phyloP scores from a whole-genome alignment of 306 rosid species.

The Quercus ilex region DNA sequence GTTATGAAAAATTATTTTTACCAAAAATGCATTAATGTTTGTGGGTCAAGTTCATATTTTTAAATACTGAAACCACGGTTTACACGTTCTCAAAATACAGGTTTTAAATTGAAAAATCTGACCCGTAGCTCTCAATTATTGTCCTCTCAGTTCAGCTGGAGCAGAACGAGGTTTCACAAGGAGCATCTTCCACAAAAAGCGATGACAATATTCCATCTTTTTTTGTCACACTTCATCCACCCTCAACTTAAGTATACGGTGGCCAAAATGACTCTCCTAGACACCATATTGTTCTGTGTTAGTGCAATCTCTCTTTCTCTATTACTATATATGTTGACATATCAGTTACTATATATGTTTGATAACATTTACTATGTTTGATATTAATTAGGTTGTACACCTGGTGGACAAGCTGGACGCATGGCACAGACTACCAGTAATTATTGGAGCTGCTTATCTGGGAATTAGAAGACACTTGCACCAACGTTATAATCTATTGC shows the following conservation, averaged over 20 bases:
- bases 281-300: constrained; percentile 52
- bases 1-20: too few species aligned
- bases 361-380: background rate
- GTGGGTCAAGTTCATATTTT: too few species aligned
- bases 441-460: constrained; percentile 53
- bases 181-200: too few species aligned
- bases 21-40: too few species aligned
- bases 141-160: too few species aligned
- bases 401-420: constrained; percentile 55
- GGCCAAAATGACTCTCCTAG: constrained; percentile 55
- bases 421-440: constrained; percentile 74
- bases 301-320: constrained; percentile 11
- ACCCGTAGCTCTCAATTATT: too few species aligned
- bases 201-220: constrained; percentile 13
- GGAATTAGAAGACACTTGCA: constrained; percentile 72
- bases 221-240: constrained; percentile 44
- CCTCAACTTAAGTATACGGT: constrained; percentile 47
- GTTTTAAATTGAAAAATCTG: too few species aligned
- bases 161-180: background rate
- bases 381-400: constrained; percentile 41
- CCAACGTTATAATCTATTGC: constrained; percentile 56
- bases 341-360: too few species aligned
- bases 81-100: too few species aligned
- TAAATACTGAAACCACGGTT: too few species aligned
- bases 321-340: background rate